A percentile compares a stretch with the other conserved stretches of the same genome.
phyloP scores from a whole-genome alignment of 495 filamentous ascomycete species.

The Penicillium fimorum region DNA sequence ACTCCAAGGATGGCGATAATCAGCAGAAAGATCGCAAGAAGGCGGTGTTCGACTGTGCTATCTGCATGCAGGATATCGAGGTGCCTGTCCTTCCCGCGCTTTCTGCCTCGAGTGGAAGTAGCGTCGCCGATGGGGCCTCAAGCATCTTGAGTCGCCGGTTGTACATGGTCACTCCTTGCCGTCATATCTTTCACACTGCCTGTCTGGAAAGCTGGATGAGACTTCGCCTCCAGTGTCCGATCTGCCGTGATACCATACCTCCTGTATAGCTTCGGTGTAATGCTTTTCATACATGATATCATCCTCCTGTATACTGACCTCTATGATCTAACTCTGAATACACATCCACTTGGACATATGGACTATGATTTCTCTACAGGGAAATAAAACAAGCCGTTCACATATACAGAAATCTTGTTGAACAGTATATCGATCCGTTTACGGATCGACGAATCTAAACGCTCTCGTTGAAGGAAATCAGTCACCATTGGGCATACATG shows the following conservation, averaged over 20 bases:
- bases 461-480: conserved; percentile 29
- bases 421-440: conserved; percentile 21
- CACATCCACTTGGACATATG: background rate
- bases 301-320: conserved; percentile 10
- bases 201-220: conserved; percentile 97
- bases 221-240: conserved; percentile 89
- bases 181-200: conserved; percentile 91
- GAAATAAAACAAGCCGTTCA: background rate
- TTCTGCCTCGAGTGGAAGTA: conserved; percentile 44
- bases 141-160: conserved; percentile 71
- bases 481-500: conserved; percentile 16
- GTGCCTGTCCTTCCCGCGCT: conserved; percentile 72
- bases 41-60: conserved; percentile 82
- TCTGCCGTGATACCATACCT: conserved; percentile 86
- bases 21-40: conserved; percentile 50
- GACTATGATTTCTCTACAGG: background rate
- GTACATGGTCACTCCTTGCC: conserved; percentile 97
- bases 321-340: background rate
- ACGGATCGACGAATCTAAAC: conserved; percentile 18
- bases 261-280: conserved; percentile 56
- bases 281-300: conserved; percentile 7
- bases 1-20: conserved; percentile 40
- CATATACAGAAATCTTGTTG: conserved; percentile 18
- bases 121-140: conserved; percentile 57
- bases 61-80: conserved; percentile 88